Evolutionary conservation across 345 rosid genomes (phyloP).

Genomic region (Gossypium stocksii): DNA sequence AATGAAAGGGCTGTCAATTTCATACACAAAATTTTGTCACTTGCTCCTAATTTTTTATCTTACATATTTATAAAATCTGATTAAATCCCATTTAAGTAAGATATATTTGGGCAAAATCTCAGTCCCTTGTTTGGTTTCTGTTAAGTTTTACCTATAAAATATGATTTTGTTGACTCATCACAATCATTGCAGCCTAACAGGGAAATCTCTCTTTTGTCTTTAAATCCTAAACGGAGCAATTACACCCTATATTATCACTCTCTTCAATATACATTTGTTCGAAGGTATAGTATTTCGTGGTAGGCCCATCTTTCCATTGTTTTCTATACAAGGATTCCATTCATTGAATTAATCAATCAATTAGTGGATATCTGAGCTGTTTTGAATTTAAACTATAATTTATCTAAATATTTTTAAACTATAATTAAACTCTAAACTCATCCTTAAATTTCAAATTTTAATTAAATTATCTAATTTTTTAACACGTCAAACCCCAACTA

Average conservation of each 20-base stretch:
- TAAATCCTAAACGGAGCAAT: background rate
- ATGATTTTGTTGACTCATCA: constrained; percentile 9
- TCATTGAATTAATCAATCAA: background rate
- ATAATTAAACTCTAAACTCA: no score
- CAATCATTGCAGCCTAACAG: constrained; percentile 8
- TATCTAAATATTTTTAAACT: no score
- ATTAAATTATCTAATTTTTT: no score
- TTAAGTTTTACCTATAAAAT: background rate
- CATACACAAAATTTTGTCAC: background rate
- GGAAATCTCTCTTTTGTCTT: constrained; percentile 2
- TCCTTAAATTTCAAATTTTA: no score
- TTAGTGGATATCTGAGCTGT: background rate
- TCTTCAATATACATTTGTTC: background rate
- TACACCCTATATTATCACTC: background rate
- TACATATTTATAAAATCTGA: background rate
- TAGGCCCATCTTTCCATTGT: background rate
- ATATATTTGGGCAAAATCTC: background rate
- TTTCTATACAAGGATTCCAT: background rate
- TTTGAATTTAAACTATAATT: background rate
- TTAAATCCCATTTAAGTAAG: background rate
- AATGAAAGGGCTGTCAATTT: background rate
- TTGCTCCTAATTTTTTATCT: background rate
- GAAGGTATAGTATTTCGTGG: constrained; percentile 1
- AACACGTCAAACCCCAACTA: no score
- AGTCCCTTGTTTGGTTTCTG: background rate